phyloP scores from a whole-genome alignment of 495 filamentous ascomycete species.

The Chaetomium fimeti region DNA sequence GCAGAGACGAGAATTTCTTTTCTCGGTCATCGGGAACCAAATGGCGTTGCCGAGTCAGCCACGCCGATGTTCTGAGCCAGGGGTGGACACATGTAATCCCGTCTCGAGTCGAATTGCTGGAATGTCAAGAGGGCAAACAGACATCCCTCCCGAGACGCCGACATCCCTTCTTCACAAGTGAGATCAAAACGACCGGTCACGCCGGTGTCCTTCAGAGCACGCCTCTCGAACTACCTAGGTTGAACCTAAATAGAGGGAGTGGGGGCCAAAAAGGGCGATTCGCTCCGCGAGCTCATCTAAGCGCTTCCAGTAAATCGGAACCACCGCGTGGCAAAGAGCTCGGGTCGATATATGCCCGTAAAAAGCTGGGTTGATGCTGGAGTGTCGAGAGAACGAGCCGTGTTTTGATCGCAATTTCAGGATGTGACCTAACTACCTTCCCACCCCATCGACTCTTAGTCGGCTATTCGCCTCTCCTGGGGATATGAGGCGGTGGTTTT shows the following conservation, averaged over 20 bases:
- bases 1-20: conserved; percentile 19
- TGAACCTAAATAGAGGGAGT: no score
- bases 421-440: no score
- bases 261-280: no score
- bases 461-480: no score
- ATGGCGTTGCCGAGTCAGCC: conserved; percentile 12
- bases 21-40: neutral
- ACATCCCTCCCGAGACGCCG: neutral
- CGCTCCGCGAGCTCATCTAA: no score
- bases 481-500: no score
- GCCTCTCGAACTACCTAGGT: neutral
- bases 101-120: neutral
- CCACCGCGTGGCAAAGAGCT: neutral
- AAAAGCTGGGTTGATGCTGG: neutral
- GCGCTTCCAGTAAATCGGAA: no score
- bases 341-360: neutral
- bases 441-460: no score
- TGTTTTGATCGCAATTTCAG: neutral
- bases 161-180: neutral
- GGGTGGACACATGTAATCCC: neutral
- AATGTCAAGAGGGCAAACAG: neutral
- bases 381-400: neutral
- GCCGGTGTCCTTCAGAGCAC: neutral
- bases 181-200: neutral
- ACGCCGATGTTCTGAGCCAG: neutral